Conservation (phyloP, 1,284 basidiomycete species). For the Phenoliferia sp. region DNA sequence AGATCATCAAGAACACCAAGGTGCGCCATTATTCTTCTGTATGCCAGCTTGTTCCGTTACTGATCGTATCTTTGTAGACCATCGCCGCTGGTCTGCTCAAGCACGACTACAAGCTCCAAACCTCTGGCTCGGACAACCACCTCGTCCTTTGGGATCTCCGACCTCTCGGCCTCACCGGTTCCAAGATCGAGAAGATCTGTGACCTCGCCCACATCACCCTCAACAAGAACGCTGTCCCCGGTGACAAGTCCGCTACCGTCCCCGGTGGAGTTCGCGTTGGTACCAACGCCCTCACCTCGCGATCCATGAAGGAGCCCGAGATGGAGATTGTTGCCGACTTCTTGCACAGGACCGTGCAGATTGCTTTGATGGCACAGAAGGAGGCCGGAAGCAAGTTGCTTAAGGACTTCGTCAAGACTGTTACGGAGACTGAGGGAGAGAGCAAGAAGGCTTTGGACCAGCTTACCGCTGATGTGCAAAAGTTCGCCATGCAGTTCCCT, state of each 20-base stretch:
- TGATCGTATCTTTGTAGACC: too few relatives aligned
- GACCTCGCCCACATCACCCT: slow-evolving; percentile 89
- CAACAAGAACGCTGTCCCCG: slow-evolving; percentile 79
- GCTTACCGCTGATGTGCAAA: slow-evolving; percentile 67
- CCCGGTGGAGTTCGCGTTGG: slow-evolving; percentile 98
- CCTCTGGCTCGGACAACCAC: slow-evolving; percentile 95
- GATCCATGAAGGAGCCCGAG: slow-evolving; percentile 73
- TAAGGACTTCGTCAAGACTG: slow-evolving; percentile 89
- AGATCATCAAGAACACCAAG: slow-evolving; percentile 80
- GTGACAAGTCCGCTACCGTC: slow-evolving; percentile 88
- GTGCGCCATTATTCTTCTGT: neutral
- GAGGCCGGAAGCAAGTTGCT: slow-evolving; percentile 91
- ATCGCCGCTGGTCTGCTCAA: slow-evolving; percentile 66
- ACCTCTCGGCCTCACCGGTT: slow-evolving; percentile 89
- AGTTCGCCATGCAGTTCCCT: slow-evolving; percentile 82
- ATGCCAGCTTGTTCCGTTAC: neutral
- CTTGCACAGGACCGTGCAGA: slow-evolving; percentile 86
- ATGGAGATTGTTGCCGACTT: slow-evolving; percentile 86
- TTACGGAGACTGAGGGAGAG: slow-evolving; percentile 64
- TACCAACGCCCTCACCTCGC: slow-evolving; percentile 88
- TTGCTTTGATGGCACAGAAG: slow-evolving; percentile 66
- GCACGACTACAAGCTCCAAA: slow-evolving; percentile 86
- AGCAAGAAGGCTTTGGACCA: slow-evolving; percentile 64
- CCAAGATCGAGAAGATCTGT: slow-evolving; percentile 98
- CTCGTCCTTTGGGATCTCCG: slow-evolving; percentile 96